These are phyloP conservation scores for Tetracentron sinense DNA, from an alignment of 164 flowering plant species.

Conservation along the genomic window DNA sequence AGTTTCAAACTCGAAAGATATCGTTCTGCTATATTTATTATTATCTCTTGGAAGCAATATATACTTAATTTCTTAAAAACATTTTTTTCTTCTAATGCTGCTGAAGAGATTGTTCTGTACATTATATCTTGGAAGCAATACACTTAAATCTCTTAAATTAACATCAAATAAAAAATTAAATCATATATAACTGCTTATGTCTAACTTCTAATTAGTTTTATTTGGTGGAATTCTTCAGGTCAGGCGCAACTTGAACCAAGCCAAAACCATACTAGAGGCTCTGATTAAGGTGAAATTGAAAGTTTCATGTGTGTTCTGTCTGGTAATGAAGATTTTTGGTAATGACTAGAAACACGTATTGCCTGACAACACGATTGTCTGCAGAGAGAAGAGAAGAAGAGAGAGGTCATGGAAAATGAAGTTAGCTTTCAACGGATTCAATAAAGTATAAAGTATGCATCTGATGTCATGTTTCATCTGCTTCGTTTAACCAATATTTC, in stretches of 20 bases:
- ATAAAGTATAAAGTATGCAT: constrained; percentile 70
- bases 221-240: constrained; percentile 46
- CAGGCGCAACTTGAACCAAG: constrained; percentile 95
- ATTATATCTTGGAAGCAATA: too few relatives aligned
- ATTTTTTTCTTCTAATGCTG: too few relatives aligned
- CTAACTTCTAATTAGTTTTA: background rate
- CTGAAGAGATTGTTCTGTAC: too few relatives aligned
- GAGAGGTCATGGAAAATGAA: constrained; percentile 88
- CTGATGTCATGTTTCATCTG: background rate
- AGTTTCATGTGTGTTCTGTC: constrained; percentile 10
- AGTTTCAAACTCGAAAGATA: too few relatives aligned
- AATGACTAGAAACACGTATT: constrained; percentile 3
- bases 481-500: background rate
- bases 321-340: background rate
- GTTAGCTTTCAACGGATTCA: constrained; percentile 83
- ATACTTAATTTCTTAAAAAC: too few relatives aligned
- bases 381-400: constrained; percentile 96
- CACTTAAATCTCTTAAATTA: too few relatives aligned
- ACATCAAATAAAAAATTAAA: too few relatives aligned
- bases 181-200: background rate
- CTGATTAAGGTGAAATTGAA: constrained; percentile 90
- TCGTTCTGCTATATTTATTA: too few relatives aligned
- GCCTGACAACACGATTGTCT: constrained; percentile 13
- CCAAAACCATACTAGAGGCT: constrained; percentile 77
- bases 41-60: too few relatives aligned